phyloP scores from a whole-genome alignment of 495 filamentous ascomycete species.

The Hypoxylon perforatum region DNA sequence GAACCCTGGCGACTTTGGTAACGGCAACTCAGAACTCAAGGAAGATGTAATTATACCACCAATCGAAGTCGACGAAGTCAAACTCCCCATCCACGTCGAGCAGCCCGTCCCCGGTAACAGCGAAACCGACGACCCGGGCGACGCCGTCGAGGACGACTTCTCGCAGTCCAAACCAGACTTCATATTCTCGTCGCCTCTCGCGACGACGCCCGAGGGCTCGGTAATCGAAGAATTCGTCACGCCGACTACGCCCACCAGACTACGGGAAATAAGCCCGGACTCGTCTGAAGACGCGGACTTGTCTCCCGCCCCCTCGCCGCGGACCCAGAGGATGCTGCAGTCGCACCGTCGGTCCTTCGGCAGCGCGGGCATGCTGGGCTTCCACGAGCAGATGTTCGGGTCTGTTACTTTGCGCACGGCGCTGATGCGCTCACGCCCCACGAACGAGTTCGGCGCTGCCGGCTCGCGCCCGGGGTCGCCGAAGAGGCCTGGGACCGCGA shows the following conservation, averaged over 20 bases:
- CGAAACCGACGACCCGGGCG: neutral
- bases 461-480: neutral
- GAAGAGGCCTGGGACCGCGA: constrained; percentile 32
- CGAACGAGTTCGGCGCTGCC: neutral
- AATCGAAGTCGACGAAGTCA: neutral
- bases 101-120: neutral
- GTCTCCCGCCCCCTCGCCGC: constrained; percentile 2
- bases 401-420: constrained; percentile 50
- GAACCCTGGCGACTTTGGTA: neutral
- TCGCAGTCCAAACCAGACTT: constrained; percentile 44
- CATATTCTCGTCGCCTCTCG: constrained; percentile 35
- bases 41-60: neutral
- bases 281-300: constrained; percentile 25
- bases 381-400: constrained; percentile 48
- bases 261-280: constrained; percentile 18
- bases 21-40: neutral
- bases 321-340: constrained; percentile 6
- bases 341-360: constrained; percentile 39
- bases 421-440: constrained; percentile 34
- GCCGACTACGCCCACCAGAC: neutral
- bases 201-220: constrained; percentile 15
- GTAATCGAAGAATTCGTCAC: constrained; percentile 10
- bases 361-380: constrained; percentile 55
- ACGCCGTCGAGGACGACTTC: constrained; percentile 24
- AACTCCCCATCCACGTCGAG: constrained; percentile 1